These are phyloP conservation scores for Trypanosoma vivax DNA, from an alignment of 208 protist genomes.

Conservation along the genomic window DNA sequence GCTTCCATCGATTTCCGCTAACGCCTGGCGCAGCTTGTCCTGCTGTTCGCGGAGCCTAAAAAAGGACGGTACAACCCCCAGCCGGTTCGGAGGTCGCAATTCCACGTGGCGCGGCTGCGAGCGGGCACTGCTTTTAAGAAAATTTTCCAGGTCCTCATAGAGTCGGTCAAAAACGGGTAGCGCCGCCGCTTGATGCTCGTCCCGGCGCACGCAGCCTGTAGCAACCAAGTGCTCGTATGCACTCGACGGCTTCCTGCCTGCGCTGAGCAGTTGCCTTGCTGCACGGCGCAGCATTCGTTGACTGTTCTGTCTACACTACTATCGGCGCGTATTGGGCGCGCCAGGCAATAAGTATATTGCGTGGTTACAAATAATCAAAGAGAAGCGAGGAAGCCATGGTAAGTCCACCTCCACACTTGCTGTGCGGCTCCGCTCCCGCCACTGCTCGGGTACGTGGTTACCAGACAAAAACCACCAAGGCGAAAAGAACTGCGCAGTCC, in stretches of 20 bases:
- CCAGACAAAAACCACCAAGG: too few relatives aligned
- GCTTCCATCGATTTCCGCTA: slow-evolving; percentile 23
- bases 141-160: slow-evolving; percentile 64
- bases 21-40: slow-evolving; percentile 52
- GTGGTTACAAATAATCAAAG: too few relatives aligned
- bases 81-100: slow-evolving; percentile 72
- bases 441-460: too few relatives aligned
- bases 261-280: too few relatives aligned
- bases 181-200: slow-evolving; percentile 52
- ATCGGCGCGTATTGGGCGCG: too few relatives aligned
- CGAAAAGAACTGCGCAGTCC: slow-evolving; percentile 91
- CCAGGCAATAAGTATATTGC: too few relatives aligned
- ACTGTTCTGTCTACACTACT: too few relatives aligned
- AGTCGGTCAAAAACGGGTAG: slow-evolving; percentile 78
- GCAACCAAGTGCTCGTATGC: slow-evolving; percentile 50
- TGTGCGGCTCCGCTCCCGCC: too few relatives aligned
- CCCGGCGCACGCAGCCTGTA: slow-evolving; percentile 37
- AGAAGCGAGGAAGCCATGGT: too few relatives aligned
- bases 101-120: slow-evolving; percentile 51
- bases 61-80: slow-evolving; percentile 73
- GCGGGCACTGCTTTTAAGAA: slow-evolving; percentile 27
- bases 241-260: slow-evolving; percentile 38
- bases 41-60: slow-evolving; percentile 70
- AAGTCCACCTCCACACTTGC: too few relatives aligned
- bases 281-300: too few relatives aligned